Percentiles rank a stretch among this genome's conserved stretches.
Evolutionary conservation across 768 basidiomycete species (phyloP).

Genomic region (Mycena filopes): DNA sequence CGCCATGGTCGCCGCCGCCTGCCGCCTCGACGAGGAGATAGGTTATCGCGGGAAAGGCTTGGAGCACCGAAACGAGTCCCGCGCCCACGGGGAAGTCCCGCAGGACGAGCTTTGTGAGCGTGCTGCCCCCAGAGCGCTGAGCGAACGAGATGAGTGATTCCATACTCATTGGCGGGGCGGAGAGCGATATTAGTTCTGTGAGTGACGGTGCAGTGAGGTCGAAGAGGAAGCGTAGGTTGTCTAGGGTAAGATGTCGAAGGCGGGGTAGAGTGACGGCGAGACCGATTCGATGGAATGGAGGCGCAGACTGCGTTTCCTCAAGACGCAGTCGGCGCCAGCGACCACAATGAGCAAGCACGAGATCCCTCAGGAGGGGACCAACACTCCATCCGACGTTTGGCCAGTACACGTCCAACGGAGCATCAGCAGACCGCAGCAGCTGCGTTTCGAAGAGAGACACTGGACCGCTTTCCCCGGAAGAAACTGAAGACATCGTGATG

Average conservation of each 20-base stretch:
- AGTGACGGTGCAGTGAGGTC: neutral
- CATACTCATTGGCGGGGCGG: too few relatives aligned
- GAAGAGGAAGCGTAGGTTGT: neutral
- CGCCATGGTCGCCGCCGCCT: too few relatives aligned
- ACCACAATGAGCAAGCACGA: neutral
- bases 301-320: too few relatives aligned
- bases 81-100: neutral
- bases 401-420: neutral
- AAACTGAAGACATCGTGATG: neutral
- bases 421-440: neutral
- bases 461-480: neutral
- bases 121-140: neutral
- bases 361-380: neutral
- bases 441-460: neutral
- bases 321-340: neutral
- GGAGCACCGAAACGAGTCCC: too few relatives aligned
- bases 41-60: too few relatives aligned
- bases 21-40: too few relatives aligned
- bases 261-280: neutral
- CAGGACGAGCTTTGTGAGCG: neutral
- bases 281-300: neutral
- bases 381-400: neutral
- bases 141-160: neutral
- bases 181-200: too few relatives aligned
- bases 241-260: neutral